Base-by-base conservation (phyloP, 1,284 basidiomycete genomes). In the Cystobasidiaceae sp. region DNA sequence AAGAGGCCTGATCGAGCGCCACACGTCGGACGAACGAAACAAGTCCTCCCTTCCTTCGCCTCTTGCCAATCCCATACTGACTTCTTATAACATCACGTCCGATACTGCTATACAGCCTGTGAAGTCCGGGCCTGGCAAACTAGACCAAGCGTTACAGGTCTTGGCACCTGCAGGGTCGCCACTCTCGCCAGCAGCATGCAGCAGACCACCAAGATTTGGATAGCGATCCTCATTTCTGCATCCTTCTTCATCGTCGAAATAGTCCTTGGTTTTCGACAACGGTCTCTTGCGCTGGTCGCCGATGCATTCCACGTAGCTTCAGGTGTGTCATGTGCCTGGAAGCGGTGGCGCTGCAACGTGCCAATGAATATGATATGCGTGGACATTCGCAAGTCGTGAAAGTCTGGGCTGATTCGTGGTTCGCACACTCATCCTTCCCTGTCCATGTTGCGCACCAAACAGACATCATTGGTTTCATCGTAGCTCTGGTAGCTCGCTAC, bases 261-360 rank as follows among this genome's bases (percentile, higher is more conserved):
- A 6, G 28, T 56, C 17, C 23, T 68, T 30, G 68, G 68, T 4
- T 64, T 69, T 43, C 27, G 58, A 21, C 68, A 58, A 19, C 34
- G 45, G 17, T 61, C 55, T 30, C 66, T 69, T 11, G 68, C 68
- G 4, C 56, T 69, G 9, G 41, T 69, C 11, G 68, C 68, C 4
- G 68, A 69, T 52, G 66, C 58, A 30, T 69, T 69, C 34, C 68
- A 69, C 34, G 50, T 69, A n/a, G 39, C 49, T n/a, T 32, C 45
- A 28, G 46, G 46, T 49, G 37, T 9, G n/a, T 39, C 27, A 28
- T n/a, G n/a, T n/a, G n/a, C n/a, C n/a, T n/a, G n/a, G n/a, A n/a
- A n/a, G n/a, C n/a, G 46, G 8, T 28, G 21, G 28, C 43, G 49
- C 34, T 43, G 11, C 30, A 30, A 15, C 28, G 39, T n/a, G 21